These are phyloP conservation scores for Tylopilus plumbeoviolaceoides DNA, from an alignment of 768 basidiomycete species.

Conservation along the genomic window DNA sequence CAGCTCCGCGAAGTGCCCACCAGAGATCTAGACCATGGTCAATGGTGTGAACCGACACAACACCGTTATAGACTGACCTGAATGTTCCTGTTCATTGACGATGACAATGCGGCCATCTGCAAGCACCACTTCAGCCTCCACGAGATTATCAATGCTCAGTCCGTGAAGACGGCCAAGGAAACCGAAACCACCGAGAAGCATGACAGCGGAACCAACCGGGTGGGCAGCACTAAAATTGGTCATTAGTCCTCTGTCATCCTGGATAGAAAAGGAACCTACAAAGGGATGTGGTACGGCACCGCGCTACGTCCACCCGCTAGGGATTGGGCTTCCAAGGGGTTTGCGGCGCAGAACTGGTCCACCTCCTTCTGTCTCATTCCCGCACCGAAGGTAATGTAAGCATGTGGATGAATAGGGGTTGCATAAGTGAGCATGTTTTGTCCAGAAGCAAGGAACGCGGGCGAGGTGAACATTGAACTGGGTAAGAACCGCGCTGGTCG, in stretches of 20 bases:
- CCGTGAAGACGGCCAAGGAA: conserved; percentile 81
- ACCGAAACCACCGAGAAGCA: conserved; percentile 87
- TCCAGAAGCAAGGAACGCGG: conserved; percentile 32
- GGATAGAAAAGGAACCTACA: conserved; percentile 42
- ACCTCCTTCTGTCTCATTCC: conserved; percentile 83
- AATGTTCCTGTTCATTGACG: conserved; percentile 66
- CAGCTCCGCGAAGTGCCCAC: conserved; percentile 86
- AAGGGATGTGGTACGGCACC: conserved; percentile 79
- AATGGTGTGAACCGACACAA: not conserved
- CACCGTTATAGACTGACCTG: conserved; percentile 43
- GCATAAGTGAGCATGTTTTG: conserved; percentile 45
- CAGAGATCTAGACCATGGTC: conserved; percentile 57
- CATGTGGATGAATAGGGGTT: conserved; percentile 62
- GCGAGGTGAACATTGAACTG: conserved; percentile 33
- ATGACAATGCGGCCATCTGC: conserved; percentile 85
- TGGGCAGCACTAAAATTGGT: conserved; percentile 60
- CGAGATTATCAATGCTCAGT: conserved; percentile 83
- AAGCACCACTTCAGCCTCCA: conserved; percentile 89
- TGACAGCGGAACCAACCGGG: conserved; percentile 73
- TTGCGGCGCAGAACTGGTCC: conserved; percentile 67
- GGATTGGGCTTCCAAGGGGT: conserved; percentile 60
- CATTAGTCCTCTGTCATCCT: conserved; percentile 1
- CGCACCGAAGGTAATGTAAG: conserved; percentile 83
- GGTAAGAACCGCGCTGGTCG: conserved; percentile 21
- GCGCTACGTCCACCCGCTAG: conserved; percentile 44